A percentile compares a stretch with the other conserved stretches of the same genome.
These are phyloP conservation scores for Rubus parviflorus DNA, from an alignment of 306 rosid genomes.

Conservation along the genomic window DNA sequence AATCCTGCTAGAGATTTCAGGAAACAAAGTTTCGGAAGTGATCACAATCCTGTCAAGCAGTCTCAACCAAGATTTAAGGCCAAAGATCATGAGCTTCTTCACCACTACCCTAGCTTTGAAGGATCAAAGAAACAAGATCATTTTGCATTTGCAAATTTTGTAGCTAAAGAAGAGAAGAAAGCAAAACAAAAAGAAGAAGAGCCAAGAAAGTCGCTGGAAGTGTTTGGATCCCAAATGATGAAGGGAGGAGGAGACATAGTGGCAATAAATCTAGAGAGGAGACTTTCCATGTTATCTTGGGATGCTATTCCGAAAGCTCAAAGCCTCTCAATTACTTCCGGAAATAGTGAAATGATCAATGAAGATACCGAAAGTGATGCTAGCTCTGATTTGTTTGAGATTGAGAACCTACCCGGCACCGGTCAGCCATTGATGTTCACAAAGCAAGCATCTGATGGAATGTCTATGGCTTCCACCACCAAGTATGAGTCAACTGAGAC, in stretches of 20 bases:
- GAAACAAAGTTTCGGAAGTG: conserved; percentile 6
- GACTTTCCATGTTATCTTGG: conserved; percentile 43
- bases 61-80: conserved; percentile 17
- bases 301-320: conserved; percentile 51
- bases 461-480: conserved; percentile 25
- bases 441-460: conserved; percentile 29
- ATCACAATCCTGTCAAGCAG: conserved; percentile 16
- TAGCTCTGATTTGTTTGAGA: conserved; percentile 57
- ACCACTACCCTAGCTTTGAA: conserved; percentile 15
- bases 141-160: conserved; percentile 17
- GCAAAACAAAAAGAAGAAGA: conserved; percentile 15
- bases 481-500: conserved; percentile 40
- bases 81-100: conserved; percentile 1
- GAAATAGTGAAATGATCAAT: not conserved
- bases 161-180: conserved; percentile 17
- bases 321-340: conserved; percentile 11
- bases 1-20: conserved; percentile 14
- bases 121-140: conserved; percentile 31
- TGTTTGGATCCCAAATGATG: conserved; percentile 37
- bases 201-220: conserved; percentile 39
- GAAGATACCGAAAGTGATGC: conserved; percentile 47
- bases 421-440: conserved; percentile 8
- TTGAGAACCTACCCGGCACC: conserved; percentile 34
- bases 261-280: conserved; percentile 39
- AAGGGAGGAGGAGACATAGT: conserved; percentile 26